Evolutionary conservation across 176 grass and related monocot genomes (phyloP).

Genomic region (Poa pratensis): DNA sequence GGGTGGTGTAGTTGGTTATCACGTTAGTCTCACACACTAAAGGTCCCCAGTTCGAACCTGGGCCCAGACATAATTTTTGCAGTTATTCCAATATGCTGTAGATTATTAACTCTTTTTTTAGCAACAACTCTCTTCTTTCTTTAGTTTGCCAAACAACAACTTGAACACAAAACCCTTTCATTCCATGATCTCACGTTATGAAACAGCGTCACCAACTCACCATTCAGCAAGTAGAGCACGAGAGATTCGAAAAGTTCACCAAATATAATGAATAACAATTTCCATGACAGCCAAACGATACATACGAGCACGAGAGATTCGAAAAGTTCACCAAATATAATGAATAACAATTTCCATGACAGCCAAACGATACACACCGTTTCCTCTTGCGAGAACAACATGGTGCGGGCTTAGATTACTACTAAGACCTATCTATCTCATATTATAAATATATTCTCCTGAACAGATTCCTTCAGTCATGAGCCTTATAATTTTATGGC

Average conservation of each 20-base stretch:
- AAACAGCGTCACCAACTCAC: neutral
- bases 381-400: slow-evolving; percentile 44
- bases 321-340: neutral
- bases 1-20: slow-evolving; percentile 55
- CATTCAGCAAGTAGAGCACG: neutral
- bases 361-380: slow-evolving; percentile 11
- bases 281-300: slow-evolving; percentile 33
- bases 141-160: neutral
- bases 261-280: slow-evolving; percentile 19
- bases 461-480: slow-evolving; percentile 27
- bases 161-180: neutral
- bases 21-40: slow-evolving; percentile 54
- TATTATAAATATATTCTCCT: too few species aligned
- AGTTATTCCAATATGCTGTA: neutral
- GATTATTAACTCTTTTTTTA: neutral
- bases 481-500: neutral
- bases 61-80: slow-evolving; percentile 40
- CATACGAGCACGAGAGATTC: too few species aligned
- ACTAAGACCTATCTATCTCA: slow-evolving; percentile 28
- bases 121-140: neutral
- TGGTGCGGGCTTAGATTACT: slow-evolving; percentile 35
- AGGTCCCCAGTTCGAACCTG: slow-evolving; percentile 84
- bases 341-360: slow-evolving; percentile 34
- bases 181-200: neutral
- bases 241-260: neutral